These are phyloP conservation scores for Arthrobotrys conoides DNA, from an alignment of 2,329 filamentous ascomycete genomes.

Conservation along the genomic window DNA sequence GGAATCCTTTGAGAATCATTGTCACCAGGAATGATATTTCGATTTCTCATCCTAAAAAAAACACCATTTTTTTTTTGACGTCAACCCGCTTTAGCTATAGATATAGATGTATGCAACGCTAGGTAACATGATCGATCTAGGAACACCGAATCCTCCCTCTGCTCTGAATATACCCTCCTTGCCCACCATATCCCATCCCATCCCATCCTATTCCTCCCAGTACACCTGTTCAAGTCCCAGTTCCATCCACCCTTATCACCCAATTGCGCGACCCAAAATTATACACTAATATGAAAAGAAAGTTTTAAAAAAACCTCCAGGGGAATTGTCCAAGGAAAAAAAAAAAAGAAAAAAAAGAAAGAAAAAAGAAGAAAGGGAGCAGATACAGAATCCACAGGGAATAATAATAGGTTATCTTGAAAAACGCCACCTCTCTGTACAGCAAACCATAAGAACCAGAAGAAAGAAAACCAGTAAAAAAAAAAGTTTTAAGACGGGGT, in stretches of 20 bases:
- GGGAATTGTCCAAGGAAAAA: slow-evolving; percentile 32
- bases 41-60: neutral
- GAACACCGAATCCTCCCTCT: slow-evolving; percentile 14
- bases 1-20: slow-evolving; percentile 4
- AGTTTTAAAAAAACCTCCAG: slow-evolving; percentile 10
- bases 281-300: slow-evolving; percentile 31
- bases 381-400: slow-evolving; percentile 36
- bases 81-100: neutral
- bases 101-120: slow-evolving; percentile 22
- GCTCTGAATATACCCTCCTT: neutral
- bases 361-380: too few species aligned
- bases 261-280: slow-evolving; percentile 22
- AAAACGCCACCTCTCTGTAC: slow-evolving; percentile 45
- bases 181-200: neutral
- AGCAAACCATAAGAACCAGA: slow-evolving; percentile 35
- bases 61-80: neutral
- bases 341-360: slow-evolving; percentile 27
- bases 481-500: slow-evolving; percentile 6
- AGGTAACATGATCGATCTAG: slow-evolving; percentile 23
- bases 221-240: neutral
- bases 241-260: neutral
- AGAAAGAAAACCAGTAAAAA: neutral
- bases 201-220: neutral
- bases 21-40: slow-evolving; percentile 14
- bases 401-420: slow-evolving; percentile 46